A percentile compares a stretch with the other conserved stretches of the same genome.
These are phyloP conservation scores for Lactarius tabidus DNA, from an alignment of 768 basidiomycete genomes.

Conservation along the genomic window DNA sequence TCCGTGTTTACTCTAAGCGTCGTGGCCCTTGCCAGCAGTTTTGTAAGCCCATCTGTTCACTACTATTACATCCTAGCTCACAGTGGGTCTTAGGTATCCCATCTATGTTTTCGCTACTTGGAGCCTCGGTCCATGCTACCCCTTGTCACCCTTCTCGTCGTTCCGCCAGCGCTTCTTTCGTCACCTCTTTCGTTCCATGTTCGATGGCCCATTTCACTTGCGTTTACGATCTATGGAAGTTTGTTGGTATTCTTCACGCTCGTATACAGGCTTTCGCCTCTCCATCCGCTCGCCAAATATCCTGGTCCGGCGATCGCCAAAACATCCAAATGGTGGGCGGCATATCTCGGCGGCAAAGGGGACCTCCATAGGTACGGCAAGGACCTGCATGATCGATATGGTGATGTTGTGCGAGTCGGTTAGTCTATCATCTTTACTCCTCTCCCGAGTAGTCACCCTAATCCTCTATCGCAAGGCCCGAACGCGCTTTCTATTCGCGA, in stretches of 20 bases:
- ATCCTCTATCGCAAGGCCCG: not conserved
- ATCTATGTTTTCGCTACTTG: not conserved
- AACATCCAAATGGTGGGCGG: conserved; percentile 32
- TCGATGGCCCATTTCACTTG: not conserved
- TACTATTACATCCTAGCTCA: not conserved
- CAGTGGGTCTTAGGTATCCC: not conserved
- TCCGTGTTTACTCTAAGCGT: not conserved
- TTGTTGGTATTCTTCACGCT: conserved; percentile 21
- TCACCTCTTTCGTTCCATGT: not conserved
- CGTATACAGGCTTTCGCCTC: conserved; percentile 38
- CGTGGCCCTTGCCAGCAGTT: not conserved
- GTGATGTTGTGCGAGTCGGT: conserved; percentile 38
- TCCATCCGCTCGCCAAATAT: conserved; percentile 37
- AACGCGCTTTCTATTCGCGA: not conserved
- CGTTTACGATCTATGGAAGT: not conserved
- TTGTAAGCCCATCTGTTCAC: not conserved
- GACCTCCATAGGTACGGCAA: conserved; percentile 31
- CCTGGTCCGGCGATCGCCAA: conserved; percentile 35
- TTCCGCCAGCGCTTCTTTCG: not conserved
- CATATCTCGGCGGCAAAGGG: conserved; percentile 28
- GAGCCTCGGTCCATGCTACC: not conserved
- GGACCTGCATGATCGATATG: conserved; percentile 37
- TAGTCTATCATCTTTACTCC: not conserved
- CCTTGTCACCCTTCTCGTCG: not conserved
- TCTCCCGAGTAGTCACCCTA: not conserved